phyloP scores from a whole-genome alignment of 2,329 filamentous ascomycete genomes.

The Penicillium sp. region DNA sequence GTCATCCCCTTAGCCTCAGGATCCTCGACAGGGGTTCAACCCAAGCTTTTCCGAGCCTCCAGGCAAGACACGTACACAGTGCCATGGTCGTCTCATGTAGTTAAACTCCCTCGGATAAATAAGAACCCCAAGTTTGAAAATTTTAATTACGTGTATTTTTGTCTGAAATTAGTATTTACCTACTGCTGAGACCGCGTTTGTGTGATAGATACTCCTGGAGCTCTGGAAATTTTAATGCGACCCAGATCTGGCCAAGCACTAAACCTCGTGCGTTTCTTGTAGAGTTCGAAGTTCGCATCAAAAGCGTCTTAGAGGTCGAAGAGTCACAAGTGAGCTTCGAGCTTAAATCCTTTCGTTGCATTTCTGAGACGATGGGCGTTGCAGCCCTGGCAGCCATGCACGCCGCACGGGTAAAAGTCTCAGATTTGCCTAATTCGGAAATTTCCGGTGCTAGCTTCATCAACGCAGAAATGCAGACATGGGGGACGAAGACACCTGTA shows the following conservation, averaged over 20 bases:
- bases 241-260: background rate
- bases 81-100: background rate
- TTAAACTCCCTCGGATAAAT: background rate
- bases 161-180: background rate
- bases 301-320: background rate
- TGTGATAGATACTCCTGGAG: background rate
- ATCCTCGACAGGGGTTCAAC: background rate
- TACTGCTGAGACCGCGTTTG: background rate
- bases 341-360: background rate
- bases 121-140: background rate
- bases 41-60: background rate
- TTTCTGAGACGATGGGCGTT: slow-evolving; percentile 4
- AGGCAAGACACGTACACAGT: background rate
- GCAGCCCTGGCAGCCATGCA: background rate
- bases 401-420: background rate
- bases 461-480: background rate
- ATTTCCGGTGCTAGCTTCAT: background rate
- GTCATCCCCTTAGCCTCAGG: background rate
- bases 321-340: background rate
- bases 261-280: background rate
- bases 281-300: background rate
- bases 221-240: background rate
- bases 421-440: background rate
- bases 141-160: background rate
- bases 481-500: background rate